Evolutionary conservation across 805 yeast genomes (phyloP).

Genomic region (Saturnispora kantuleensis): DNA sequence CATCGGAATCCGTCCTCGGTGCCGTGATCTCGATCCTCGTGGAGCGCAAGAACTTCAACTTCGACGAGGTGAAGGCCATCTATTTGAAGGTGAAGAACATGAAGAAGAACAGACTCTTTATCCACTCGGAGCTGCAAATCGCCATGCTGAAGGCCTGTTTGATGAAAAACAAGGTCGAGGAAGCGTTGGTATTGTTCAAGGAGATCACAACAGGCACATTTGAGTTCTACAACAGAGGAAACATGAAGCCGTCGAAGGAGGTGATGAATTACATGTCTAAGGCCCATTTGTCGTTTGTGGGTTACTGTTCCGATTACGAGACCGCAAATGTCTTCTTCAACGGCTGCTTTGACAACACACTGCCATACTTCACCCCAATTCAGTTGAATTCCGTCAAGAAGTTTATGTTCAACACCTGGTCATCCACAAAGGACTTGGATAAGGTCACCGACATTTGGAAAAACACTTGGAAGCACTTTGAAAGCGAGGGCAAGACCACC

Average conservation of each 20-base stretch:
- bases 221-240: constrained; percentile 15
- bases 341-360: constrained; percentile 52
- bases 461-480: constrained; percentile 47
- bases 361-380: constrained; percentile 62
- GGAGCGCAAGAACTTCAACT: constrained; percentile 46
- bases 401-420: constrained; percentile 52
- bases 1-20: constrained; percentile 58
- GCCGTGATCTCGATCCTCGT: constrained; percentile 57
- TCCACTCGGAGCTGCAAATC: constrained; percentile 41
- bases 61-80: constrained; percentile 47
- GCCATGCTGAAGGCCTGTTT: constrained; percentile 70
- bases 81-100: constrained; percentile 32
- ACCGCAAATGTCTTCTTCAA: constrained; percentile 68
- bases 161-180: constrained; percentile 47
- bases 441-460: constrained; percentile 53
- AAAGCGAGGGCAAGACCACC: constrained; percentile 35
- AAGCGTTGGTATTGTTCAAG: constrained; percentile 55
- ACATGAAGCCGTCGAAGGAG: constrained; percentile 21
- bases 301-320: constrained; percentile 58
- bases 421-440: constrained; percentile 43
- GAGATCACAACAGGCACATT: constrained; percentile 44
- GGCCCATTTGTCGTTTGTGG: constrained; percentile 70
- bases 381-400: constrained; percentile 65
- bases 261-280: constrained; percentile 48
- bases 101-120: constrained; percentile 16